These are phyloP conservation scores for Scedosporium boydii DNA, from an alignment of 2,329 filamentous ascomycete genomes.

Conservation along the genomic window DNA sequence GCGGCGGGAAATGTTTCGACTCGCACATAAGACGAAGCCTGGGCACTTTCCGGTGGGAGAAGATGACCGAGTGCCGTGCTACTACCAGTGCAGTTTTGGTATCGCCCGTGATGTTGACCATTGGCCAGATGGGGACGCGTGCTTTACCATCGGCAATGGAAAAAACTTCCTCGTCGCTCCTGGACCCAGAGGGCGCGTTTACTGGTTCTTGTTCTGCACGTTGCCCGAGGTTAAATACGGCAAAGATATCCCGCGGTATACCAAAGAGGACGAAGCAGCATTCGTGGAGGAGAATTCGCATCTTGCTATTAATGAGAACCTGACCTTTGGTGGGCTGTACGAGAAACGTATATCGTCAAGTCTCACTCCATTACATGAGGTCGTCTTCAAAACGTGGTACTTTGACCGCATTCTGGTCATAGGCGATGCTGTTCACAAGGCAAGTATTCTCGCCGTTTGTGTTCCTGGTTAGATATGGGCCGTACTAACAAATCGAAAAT, in stretches of 20 bases:
- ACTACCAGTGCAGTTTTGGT: constrained; percentile 27
- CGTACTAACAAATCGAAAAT: no score
- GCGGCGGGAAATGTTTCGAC: constrained; percentile 19
- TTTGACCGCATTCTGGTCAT: constrained; percentile 19
- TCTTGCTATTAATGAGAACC: not conserved
- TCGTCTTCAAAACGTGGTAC: constrained; percentile 23
- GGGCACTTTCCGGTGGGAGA: constrained; percentile 15
- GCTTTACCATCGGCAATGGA: constrained; percentile 14
- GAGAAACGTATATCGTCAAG: constrained; percentile 16
- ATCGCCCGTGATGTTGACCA: constrained; percentile 20
- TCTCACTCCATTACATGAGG: constrained; percentile 22
- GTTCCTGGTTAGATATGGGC: constrained; percentile 1
- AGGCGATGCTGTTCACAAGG: constrained; percentile 25
- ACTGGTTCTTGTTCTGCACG: constrained; percentile 26
- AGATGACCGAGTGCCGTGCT: constrained; percentile 12
- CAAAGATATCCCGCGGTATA: not conserved
- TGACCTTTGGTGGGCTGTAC: constrained; percentile 19
- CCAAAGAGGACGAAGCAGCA: not conserved
- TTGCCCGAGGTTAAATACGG: constrained; percentile 10
- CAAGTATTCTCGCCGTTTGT: constrained; percentile 9
- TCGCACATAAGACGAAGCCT: constrained; percentile 14
- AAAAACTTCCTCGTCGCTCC: constrained; percentile 18
- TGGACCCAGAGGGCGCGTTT: constrained; percentile 19
- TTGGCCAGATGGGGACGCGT: constrained; percentile 12
- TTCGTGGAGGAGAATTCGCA: not conserved